A percentile compares a stretch with the other conserved stretches of the same genome.
Conservation (phyloP, 345 rosid species). For the Melastoma malabathricum region DNA sequence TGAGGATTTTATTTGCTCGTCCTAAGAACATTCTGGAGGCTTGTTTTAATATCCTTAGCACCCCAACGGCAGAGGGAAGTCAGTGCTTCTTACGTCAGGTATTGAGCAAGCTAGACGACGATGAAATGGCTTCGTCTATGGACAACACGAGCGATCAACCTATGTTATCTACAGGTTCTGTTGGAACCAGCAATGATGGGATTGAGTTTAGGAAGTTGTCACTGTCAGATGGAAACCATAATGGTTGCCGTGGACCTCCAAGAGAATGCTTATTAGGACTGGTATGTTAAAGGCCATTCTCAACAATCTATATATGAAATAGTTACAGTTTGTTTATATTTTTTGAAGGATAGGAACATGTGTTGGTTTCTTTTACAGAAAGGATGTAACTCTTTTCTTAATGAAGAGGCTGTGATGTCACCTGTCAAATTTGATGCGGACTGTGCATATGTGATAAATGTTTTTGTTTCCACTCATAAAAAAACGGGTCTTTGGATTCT, state of each 20-base stretch:
- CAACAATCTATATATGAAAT: not conserved
- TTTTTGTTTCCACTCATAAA: too few relatives aligned
- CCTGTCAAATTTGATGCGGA: too few relatives aligned
- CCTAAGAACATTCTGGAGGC: constrained; percentile 59
- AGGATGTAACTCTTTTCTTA: not conserved
- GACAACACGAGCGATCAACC: constrained; percentile 20
- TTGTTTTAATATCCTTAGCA: constrained; percentile 57
- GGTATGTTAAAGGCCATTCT: constrained; percentile 33
- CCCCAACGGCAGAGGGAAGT: constrained; percentile 38
- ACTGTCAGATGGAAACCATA: constrained; percentile 16
- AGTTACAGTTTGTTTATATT: not conserved
- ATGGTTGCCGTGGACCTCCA: constrained; percentile 22
- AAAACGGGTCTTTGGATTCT: too few relatives aligned
- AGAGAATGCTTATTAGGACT: constrained; percentile 52
- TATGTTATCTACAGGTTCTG: constrained; percentile 23
- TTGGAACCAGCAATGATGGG: constrained; percentile 19
- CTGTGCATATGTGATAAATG: too few relatives aligned
- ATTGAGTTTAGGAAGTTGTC: constrained; percentile 15
- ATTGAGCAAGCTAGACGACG: constrained; percentile 29
- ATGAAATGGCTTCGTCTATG: constrained; percentile 13
- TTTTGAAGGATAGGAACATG: constrained; percentile 2
- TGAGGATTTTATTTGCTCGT: constrained; percentile 48
- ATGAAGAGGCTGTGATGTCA: too few relatives aligned
- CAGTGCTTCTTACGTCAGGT: constrained; percentile 51
- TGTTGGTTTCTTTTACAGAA: not conserved